phyloP scores from a whole-genome alignment of 805 yeast species.

The Wickerhamomyces ciferrii region DNA sequence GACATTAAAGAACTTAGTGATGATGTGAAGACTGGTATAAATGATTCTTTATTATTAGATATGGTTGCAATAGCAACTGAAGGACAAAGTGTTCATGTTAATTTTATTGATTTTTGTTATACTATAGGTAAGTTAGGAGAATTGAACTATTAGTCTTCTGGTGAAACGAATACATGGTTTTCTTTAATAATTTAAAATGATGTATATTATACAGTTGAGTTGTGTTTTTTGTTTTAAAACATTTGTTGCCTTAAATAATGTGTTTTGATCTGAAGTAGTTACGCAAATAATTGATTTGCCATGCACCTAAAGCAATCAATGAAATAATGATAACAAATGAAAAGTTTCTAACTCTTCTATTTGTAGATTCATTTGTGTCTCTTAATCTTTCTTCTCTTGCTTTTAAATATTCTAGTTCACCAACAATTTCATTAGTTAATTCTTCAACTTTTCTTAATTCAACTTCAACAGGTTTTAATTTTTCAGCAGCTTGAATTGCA shows the following conservation, averaged over 20 bases:
- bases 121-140: slow-evolving; percentile 44
- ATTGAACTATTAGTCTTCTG: slow-evolving; percentile 14
- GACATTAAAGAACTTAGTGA: slow-evolving; percentile 31
- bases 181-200: neutral
- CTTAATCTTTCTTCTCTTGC: slow-evolving; percentile 88
- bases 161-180: too few species aligned
- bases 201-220: neutral
- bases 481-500: slow-evolving; percentile 86
- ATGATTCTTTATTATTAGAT: slow-evolving; percentile 30
- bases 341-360: slow-evolving; percentile 86
- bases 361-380: slow-evolving; percentile 96
- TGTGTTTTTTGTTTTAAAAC: neutral
- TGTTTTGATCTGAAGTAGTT: slow-evolving; percentile 87
- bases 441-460: slow-evolving; percentile 86
- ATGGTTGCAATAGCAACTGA: slow-evolving; percentile 40
- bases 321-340: slow-evolving; percentile 64
- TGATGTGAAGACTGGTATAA: slow-evolving; percentile 25
- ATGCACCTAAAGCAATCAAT: slow-evolving; percentile 74
- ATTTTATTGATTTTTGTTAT: slow-evolving; percentile 41
- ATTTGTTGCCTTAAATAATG: slow-evolving; percentile 42
- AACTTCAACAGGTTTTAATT: slow-evolving; percentile 88
- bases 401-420: slow-evolving; percentile 79
- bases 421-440: slow-evolving; percentile 72
- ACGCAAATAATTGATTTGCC: slow-evolving; percentile 92
- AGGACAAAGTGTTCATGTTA: slow-evolving; percentile 29